Evolutionary conservation across 2,329 filamentous ascomycete species (phyloP), one percentile per base, ranked within the genome.

Genomic region (Cordyceps pruinosa): DNA sequence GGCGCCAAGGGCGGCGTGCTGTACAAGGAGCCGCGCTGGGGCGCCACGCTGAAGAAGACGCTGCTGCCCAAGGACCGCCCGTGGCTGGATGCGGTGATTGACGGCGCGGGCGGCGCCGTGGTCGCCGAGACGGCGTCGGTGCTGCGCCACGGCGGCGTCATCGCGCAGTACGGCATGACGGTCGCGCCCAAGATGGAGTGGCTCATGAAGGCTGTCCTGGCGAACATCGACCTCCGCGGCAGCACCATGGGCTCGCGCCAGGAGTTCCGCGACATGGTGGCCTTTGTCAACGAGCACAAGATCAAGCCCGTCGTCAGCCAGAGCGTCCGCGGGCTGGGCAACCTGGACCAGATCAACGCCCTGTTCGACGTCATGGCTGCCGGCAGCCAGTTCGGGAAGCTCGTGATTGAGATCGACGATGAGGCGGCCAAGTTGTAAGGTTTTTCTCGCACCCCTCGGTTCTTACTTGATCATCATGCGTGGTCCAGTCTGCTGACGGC

Each of bases 131-230:
- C 83, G 1, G 74, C 78, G 47, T 84, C 77, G 66, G 67, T 96
- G 53, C 75, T 97, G 53, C 92, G 90, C 81, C 72, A 81, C 1
- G 93, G 94, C 6, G 94, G 92, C 56, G 79, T 93, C n/a, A 86
- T 97, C 59, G 82, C 86, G 2, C 78, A 86, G 63, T 97, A 97
- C 69, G 93, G 94, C 60, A 97, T 97, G 93, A 97, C 93, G 0
- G 75, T 89, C 2, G 76, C 79, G 0, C 92, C 93, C 1, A 90
- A 87, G 73, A 93, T 96, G 86, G 84, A 89, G 52, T 97, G 89
- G 81, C 66, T 83, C 13, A 96, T 97, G 89, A 73, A 78, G 59
- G 91, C 91, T 0, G 88, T 94, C 15, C 72, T 97, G 60, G 89
- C 87, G 71, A 96, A 97, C 66, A 82, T 97, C 54, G 93, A 97